Evolutionary conservation across 768 basidiomycete genomes (phyloP).

Genomic region (Lactarius sanguifluus): DNA sequence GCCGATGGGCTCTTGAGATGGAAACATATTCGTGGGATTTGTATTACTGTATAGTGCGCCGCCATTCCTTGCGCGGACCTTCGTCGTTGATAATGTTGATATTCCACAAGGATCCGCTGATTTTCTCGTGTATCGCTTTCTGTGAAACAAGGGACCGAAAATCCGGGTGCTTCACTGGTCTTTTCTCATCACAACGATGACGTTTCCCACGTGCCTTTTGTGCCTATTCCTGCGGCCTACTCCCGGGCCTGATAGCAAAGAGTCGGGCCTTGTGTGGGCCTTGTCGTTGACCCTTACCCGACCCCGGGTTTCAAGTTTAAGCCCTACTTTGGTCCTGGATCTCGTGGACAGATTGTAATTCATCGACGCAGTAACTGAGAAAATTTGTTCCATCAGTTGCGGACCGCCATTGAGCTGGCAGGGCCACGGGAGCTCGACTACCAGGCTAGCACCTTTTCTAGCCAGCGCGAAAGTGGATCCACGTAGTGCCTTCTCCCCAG

Average conservation of each 20-base stretch:
- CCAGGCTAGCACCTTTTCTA: neutral
- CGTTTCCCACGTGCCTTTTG: neutral
- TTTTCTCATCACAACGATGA: neutral
- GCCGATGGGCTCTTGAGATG: neutral
- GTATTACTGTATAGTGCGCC: neutral
- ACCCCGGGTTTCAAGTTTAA: neutral
- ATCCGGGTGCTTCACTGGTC: neutral
- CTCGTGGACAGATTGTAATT: neutral
- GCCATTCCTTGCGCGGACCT: neutral
- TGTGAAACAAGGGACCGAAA: neutral
- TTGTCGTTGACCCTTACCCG: too few relatives aligned
- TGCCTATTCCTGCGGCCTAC: neutral
- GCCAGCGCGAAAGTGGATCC: neutral
- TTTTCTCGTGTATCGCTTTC: neutral
- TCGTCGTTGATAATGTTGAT: neutral
- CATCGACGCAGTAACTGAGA: neutral
- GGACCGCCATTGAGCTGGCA: neutral
- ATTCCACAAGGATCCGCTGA: neutral
- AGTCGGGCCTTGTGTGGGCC: neutral
- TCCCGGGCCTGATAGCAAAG: neutral
- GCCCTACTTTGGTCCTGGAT: neutral
- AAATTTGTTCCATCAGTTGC: neutral
- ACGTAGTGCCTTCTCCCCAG: neutral
- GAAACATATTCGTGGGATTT: neutral
- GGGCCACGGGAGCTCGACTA: neutral